Conservation (phyloP, 306 rosid species). For the Sindora glabra region DNA sequence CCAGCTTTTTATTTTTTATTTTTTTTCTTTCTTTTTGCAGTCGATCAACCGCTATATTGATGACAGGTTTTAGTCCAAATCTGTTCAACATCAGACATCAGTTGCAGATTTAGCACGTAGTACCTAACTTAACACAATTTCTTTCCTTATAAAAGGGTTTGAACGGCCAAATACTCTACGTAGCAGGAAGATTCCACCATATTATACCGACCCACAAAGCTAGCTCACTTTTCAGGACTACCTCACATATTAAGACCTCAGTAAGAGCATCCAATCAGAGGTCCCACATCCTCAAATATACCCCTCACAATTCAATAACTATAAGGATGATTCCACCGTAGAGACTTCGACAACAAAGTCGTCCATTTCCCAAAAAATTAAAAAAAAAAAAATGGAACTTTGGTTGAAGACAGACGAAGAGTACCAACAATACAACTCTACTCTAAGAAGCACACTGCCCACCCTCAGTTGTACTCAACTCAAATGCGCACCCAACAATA, state of each 20-base stretch:
- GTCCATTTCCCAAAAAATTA: slow-evolving; percentile 16
- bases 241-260: slow-evolving; percentile 39
- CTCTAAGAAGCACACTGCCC: neutral
- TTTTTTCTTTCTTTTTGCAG: neutral
- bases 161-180: slow-evolving; percentile 37
- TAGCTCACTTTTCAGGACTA: slow-evolving; percentile 47
- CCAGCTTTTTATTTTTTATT: neutral
- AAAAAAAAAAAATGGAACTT: neutral
- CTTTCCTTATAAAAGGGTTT: slow-evolving; percentile 20
- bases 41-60: slow-evolving; percentile 5
- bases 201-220: slow-evolving; percentile 43
- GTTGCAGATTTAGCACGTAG: slow-evolving; percentile 21
- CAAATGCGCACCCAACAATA: neutral
- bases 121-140: slow-evolving; percentile 24
- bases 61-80: slow-evolving; percentile 13
- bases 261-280: slow-evolving; percentile 53
- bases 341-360: neutral
- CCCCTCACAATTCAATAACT: slow-evolving; percentile 21
- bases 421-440: neutral
- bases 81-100: slow-evolving; percentile 7
- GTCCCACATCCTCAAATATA: slow-evolving; percentile 53
- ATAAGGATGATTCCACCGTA: slow-evolving; percentile 11
- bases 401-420: neutral
- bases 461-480: neutral
- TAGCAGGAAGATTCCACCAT: slow-evolving; percentile 58